A percentile compares a stretch with the other conserved stretches of the same genome.
phyloP scores from a whole-genome alignment of 305 asterid genomes.

The Striga hermonthica region DNA sequence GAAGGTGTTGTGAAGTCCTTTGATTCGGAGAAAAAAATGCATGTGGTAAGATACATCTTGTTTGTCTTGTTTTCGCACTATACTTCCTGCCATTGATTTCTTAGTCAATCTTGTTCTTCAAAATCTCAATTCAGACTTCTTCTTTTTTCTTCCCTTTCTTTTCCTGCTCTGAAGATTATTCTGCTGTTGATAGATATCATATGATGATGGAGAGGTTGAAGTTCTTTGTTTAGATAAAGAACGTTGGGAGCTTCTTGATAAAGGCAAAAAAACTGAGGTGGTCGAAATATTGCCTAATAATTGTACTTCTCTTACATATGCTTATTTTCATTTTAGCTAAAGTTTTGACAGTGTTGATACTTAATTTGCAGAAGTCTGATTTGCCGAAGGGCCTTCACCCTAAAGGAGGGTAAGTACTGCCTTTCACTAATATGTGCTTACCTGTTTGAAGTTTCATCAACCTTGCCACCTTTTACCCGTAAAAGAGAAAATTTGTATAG shows the following conservation, averaged over 20 bases:
- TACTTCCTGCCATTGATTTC: slow-evolving; percentile 22
- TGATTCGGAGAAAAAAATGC: slow-evolving; percentile 74
- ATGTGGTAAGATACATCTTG: slow-evolving; percentile 61
- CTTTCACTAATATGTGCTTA: slow-evolving; percentile 22
- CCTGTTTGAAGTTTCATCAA: slow-evolving; percentile 23
- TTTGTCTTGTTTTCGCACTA: slow-evolving; percentile 20
- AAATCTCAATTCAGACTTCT: slow-evolving; percentile 4
- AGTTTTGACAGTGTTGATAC: slow-evolving; percentile 34
- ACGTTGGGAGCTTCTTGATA: slow-evolving; percentile 75
- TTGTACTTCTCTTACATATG: slow-evolving; percentile 19
- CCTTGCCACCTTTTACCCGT: not conserved
- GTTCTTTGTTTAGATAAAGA: slow-evolving; percentile 86
- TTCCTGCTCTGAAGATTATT: not conserved
- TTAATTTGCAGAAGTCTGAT: slow-evolving; percentile 63
- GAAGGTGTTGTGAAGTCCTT: slow-evolving; percentile 83
- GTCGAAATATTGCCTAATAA: slow-evolving; percentile 30
- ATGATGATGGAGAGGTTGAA: slow-evolving; percentile 96
- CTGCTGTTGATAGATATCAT: slow-evolving; percentile 48
- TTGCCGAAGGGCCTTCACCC: slow-evolving; percentile 45
- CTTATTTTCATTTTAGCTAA: slow-evolving; percentile 27
- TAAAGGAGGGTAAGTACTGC: slow-evolving; percentile 59
- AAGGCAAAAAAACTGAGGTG: slow-evolving; percentile 44
- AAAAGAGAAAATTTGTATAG: not conserved
- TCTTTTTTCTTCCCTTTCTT: not conserved
- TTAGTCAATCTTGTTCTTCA: slow-evolving; percentile 7